Base-by-base conservation (phyloP, 2,329 filamentous ascomycete genomes). In the Daldinia sp. region DNA sequence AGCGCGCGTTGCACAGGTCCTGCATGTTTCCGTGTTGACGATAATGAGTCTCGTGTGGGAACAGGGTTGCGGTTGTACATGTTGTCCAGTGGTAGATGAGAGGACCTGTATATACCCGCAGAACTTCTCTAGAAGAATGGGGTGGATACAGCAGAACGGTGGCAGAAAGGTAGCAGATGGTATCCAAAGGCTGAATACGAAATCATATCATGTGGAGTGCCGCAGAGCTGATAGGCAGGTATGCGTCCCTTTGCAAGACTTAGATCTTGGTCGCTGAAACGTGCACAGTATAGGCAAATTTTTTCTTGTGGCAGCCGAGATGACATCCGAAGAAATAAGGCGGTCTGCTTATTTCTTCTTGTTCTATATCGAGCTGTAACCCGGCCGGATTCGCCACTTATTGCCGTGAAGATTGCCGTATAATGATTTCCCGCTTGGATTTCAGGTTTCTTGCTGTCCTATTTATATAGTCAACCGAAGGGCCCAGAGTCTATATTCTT, bases 41-140 rank as follows among this genome's bases (percentile, higher is more conserved):
- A 78, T 76, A 78, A 78, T 75, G 42, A 67, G 72, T 68, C 74
- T 77, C 74, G 73, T 76, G 77, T 77, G 72, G 64, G 48, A 61
- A 48, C 46, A 64, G 56, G 61, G 65, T 54, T 61, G 63, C 50
- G 51, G 71, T 37, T 60, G 67, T 71, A 67, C 69, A 35, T 69
- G 63, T 51, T 71, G 63, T 67, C 68, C 67, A 72, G 72, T 71
- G 54, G 61, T 65, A 71, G 67, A 56, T 66, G 58, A 64, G 67
- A 64, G 70, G 51, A 63, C 30, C 73, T 77, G 74, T 73, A 68
- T 39, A 66, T 67, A 72, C 58, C 76, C 76, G 71, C 60, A 50
- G 60, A 67, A 67, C 51, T 54, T 37, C 46, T 67, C 60, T 67
- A 61, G 67, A 73, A 70, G 57, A 55, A 59, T 46, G 53, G 51